Evolutionary conservation across 371 early-diverging fungal species (phyloP), one percentile per base, ranked within the genome.

Genomic region (Mortierella sp.): DNA sequence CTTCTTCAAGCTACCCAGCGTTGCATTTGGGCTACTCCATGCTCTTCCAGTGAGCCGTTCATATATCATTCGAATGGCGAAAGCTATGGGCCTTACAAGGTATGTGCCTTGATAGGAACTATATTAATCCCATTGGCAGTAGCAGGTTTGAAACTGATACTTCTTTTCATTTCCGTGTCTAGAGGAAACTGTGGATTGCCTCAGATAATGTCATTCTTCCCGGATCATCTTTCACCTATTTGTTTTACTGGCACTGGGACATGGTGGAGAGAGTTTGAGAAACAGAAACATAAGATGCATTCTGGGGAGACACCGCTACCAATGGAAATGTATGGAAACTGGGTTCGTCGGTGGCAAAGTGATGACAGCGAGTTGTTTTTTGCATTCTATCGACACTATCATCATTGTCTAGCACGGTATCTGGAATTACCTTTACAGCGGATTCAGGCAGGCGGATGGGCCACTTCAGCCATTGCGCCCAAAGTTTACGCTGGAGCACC

Each of bases 351-450:
- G 79, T 84, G 90, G 90, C 85, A 86, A 58, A 88, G 88, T 40
- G 88, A 89, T 32, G 90, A 90, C 59, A 88, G 89, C 38, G 89
- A 88, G 48, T 65, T 90, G 8, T 90, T 88, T 62, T 88, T 89
- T 64, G 76, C 87, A 22, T 90, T 90, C 72, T 90, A 89, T 66
- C 83, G 86, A 16, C 87, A 87, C 53, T 90, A 90, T 58, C 89
- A 90, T 67, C 63, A 79, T 10, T 77, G 80, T 22, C 70, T 90
- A 16, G 72, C 76, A 13, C 70, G 70, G 6, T 87, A 87, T 57
- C 67, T 88, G 32, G 60, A 61, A 10, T 66, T 63, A 7, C 77
- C 75, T 3, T 57, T 82, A 28, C 75, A 79, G 22, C 57, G 68
- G 2, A 70, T 86, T 58, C 63, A 82, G 57, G 58, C 78, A 32